These are phyloP conservation scores for Paraurostyla sp. DNA, from an alignment of 73 alveolate genomes.

Conservation along the genomic window DNA sequence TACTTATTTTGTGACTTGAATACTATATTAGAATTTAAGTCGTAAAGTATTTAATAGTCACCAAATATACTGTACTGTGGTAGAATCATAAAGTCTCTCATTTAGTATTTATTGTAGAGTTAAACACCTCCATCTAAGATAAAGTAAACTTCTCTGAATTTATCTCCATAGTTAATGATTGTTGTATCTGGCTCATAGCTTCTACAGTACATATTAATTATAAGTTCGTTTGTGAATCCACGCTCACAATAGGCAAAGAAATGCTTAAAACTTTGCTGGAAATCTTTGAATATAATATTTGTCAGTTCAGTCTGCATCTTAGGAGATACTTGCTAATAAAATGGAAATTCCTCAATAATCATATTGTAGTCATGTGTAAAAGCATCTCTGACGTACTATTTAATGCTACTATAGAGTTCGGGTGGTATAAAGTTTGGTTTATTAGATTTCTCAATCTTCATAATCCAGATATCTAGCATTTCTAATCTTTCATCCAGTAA, in stretches of 20 bases:
- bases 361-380: constrained; percentile 25
- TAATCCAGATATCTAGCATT: constrained; percentile 68
- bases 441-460: constrained; percentile 51
- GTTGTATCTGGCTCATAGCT: constrained; percentile 48
- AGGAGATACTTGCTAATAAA: constrained; percentile 63
- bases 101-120: background rate
- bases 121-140: constrained; percentile 57
- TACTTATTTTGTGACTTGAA: constrained; percentile 19
- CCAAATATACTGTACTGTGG: constrained; percentile 64
- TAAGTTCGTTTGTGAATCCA: constrained; percentile 62
- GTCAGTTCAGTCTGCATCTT: constrained; percentile 61
- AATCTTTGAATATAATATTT: constrained; percentile 30
- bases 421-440: constrained; percentile 48
- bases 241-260: constrained; percentile 68
- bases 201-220: constrained; percentile 60
- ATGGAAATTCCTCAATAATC: constrained; percentile 61
- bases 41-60: constrained; percentile 59
- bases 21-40: constrained; percentile 57
- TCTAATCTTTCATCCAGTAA: constrained; percentile 9
- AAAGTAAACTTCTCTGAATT: constrained; percentile 40
- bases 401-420: constrained; percentile 38
- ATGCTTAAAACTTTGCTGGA: constrained; percentile 27
- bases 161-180: constrained; percentile 29
- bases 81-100: constrained; percentile 9
- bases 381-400: constrained; percentile 51